These are phyloP conservation scores for Backusella tarrabulga DNA, from an alignment of 192 early-diverging fungal genomes.

Conservation along the genomic window DNA sequence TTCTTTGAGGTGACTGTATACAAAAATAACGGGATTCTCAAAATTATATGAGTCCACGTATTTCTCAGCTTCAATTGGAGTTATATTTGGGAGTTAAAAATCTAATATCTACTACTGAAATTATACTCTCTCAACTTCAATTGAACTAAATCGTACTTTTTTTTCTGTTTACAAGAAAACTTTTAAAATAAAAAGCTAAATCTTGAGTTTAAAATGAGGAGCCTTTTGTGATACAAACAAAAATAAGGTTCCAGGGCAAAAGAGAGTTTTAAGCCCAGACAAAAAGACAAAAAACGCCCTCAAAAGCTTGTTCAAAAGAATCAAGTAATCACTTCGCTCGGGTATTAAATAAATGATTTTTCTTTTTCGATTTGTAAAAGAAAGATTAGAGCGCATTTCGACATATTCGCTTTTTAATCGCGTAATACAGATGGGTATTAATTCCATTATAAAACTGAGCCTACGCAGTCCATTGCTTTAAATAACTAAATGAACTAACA, in stretches of 20 bases:
- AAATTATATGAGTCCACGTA: neutral
- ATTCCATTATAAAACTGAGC: neutral
- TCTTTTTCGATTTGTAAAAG: neutral
- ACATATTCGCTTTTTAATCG: neutral
- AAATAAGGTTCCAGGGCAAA: slow-evolving; percentile 2
- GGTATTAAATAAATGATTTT: neutral
- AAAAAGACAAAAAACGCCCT: neutral
- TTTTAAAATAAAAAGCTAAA: neutral
- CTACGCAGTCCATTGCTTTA: neutral
- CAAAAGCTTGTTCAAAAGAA: neutral
- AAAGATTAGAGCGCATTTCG: neutral
- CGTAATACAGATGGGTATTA: neutral
- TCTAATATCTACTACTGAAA: neutral
- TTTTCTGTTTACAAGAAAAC: neutral
- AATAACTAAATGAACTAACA: neutral
- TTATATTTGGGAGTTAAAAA: neutral
- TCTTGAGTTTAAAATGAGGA: neutral
- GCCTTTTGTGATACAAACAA: neutral
- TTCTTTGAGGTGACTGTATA: neutral
- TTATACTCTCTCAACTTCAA: neutral
- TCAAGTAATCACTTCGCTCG: neutral
- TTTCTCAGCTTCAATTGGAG: neutral
- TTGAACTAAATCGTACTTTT: neutral
- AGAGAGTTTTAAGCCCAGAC: neutral
- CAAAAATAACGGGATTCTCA: neutral